Evolutionary conservation across 306 rosid genomes (phyloP).

Genomic region (Trichosanthes truncata): DNA sequence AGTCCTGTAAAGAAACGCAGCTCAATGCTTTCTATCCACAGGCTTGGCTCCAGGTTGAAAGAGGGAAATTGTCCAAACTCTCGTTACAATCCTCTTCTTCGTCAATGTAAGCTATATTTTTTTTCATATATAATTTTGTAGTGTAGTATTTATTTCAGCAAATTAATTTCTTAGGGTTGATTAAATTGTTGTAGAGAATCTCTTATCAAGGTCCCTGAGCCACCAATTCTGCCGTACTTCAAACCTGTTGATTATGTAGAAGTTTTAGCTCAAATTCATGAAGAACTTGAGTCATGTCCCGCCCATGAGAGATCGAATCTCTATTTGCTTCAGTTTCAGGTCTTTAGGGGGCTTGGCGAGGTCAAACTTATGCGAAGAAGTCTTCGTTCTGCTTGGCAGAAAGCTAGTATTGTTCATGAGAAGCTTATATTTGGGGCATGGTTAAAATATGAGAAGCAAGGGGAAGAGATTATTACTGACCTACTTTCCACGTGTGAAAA

Average conservation of each 20-base stretch:
- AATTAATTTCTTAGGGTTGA: background rate
- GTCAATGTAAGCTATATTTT: conserved; percentile 51
- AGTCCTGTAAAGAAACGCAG: conserved; percentile 60
- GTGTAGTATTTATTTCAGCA: background rate
- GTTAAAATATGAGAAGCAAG: conserved; percentile 84
- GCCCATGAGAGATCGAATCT: conserved; percentile 62
- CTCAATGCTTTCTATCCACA: conserved; percentile 72
- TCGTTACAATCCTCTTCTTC: conserved; percentile 51
- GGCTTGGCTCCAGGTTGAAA: conserved; percentile 95
- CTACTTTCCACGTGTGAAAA: conserved; percentile 59
- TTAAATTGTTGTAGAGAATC: conserved; percentile 55
- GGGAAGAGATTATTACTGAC: conserved; percentile 63
- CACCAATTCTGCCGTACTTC: conserved; percentile 59
- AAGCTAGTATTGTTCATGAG: conserved; percentile 61
- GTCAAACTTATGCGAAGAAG: conserved; percentile 83
- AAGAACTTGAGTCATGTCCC: conserved; percentile 77
- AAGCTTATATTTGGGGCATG: conserved; percentile 82
- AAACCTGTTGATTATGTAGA: conserved; percentile 81
- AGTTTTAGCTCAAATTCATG: conserved; percentile 90
- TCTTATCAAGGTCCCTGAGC: conserved; percentile 77
- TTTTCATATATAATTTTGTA: background rate
- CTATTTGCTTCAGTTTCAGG: conserved; percentile 68
- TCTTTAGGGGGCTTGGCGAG: conserved; percentile 83
- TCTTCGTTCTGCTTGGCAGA: conserved; percentile 78
- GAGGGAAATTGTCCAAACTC: conserved; percentile 69